Evolutionary conservation across 2,329 filamentous ascomycete genomes (phyloP).

Genomic region (Trichoderma arundinaceum): DNA sequence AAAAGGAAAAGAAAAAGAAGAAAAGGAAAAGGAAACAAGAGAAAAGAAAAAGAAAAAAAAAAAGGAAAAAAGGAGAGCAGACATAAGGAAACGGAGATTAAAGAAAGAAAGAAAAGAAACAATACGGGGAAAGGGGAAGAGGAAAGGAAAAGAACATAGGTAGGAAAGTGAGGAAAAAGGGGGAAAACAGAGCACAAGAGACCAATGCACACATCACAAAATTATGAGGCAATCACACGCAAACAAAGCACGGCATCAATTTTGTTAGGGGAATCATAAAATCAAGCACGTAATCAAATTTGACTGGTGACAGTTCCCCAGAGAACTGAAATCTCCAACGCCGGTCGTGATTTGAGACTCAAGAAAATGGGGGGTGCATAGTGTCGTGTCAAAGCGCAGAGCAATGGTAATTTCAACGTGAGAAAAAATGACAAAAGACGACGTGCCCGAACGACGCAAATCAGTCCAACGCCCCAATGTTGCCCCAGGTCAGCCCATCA

Average conservation of each 20-base stretch:
- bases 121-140: background rate
- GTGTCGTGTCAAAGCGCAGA: constrained; percentile 41
- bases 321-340: constrained; percentile 49
- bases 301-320: constrained; percentile 48
- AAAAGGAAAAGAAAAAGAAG: background rate
- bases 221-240: constrained; percentile 24
- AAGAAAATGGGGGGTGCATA: constrained; percentile 41
- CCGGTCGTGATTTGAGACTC: constrained; percentile 48
- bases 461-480: constrained; percentile 42
- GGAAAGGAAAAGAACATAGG: background rate
- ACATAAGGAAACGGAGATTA: too few species aligned
- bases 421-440: constrained; percentile 37
- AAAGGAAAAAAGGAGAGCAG: too few species aligned
- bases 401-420: constrained; percentile 40
- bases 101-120: background rate
- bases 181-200: background rate
- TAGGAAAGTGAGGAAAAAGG: background rate
- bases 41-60: background rate
- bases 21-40: background rate
- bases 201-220: constrained; percentile 22
- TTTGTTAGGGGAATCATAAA: constrained; percentile 28
- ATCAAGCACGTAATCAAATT: constrained; percentile 38
- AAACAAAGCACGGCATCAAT: constrained; percentile 31
- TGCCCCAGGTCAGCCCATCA: constrained; percentile 36
- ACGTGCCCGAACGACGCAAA: constrained; percentile 36